Percentiles rank a stretch among this genome's conserved stretches.
These are phyloP conservation scores for Macaranga tanarius DNA, from an alignment of 441 rosid genomes.

Conservation along the genomic window DNA sequence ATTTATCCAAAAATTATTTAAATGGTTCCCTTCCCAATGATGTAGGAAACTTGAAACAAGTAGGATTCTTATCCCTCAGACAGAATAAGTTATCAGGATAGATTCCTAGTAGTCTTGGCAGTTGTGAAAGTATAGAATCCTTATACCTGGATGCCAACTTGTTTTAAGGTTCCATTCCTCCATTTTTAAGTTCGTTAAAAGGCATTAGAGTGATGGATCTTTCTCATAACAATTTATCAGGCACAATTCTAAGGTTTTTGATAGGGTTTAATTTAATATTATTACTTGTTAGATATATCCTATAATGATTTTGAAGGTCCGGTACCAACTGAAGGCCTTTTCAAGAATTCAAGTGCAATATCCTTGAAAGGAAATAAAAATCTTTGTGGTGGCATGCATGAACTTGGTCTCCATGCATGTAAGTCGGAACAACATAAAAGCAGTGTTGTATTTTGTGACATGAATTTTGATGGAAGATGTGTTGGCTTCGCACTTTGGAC, in stretches of 20 bases:
- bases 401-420: not conserved
- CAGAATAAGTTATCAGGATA: not conserved
- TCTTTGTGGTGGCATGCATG: slow-evolving; percentile 7
- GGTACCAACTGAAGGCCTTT: slow-evolving; percentile 1
- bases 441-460: no score
- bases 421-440: not conserved
- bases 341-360: not conserved
- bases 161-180: not conserved
- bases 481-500: no score
- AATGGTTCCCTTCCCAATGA: not conserved
- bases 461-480: no score
- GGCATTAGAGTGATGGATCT: not conserved
- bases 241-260: no score
- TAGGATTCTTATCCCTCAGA: not conserved
- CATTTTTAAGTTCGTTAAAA: not conserved
- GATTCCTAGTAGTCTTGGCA: not conserved
- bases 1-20: not conserved
- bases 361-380: not conserved
- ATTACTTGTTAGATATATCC: not conserved
- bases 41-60: not conserved
- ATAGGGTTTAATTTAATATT: no score
- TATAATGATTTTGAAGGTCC: not conserved
- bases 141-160: not conserved
- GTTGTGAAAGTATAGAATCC: not conserved
- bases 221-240: not conserved